Evolutionary conservation across 2,329 filamentous ascomycete species (phyloP), one percentile per base, ranked within the genome.

Genomic region (Lecanoromycetidae sp.): DNA sequence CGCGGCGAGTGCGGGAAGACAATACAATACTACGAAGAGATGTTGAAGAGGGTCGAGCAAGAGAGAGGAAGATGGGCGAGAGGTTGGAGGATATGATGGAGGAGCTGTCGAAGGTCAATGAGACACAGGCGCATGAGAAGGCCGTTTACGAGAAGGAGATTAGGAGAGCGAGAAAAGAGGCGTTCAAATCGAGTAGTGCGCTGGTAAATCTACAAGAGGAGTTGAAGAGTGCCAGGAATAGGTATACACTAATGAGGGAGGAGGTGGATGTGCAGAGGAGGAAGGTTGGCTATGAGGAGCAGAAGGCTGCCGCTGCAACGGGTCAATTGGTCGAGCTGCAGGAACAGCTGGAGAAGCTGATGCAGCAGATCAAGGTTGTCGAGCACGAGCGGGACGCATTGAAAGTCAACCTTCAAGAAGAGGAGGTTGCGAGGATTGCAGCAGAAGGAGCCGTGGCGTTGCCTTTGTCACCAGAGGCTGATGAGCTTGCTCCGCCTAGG

Each of bases 71-170:
- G 48, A 58, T 62, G 10, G 57, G 57, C 13, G 66, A 64, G 54
- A 57, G 64, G 42, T 45, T 68, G 15, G 66, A 69, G 33, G 58
- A 58, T 44, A 54, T 66, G 13, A 63, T 62, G 61, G 74, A 74
- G 55, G 74, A 77, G 55, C 60, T 74, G 29, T 66, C 71, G 27
- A 62, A 64, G 9, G 63, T 68, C 12, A 76, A 76, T 56, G 69
- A 72, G 53, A 65, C 71, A 30, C 66, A 73, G 50, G 60, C 59
- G 10, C 65, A 70, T 46, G 67, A 71, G 53, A 60, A 68, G 52
- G 56, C 62, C 2, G 58, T 75, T 5, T 77, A 75, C 52, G 72
- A 77, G 53, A 77, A 76, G 52, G 75, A 78, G 55, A 66, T 77
- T 26, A 64, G 72, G 36, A 69, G 70, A 43, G 65, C 71, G 33